phyloP scores from a whole-genome alignment of 257 asterid species.

The Plantago elongata region DNA sequence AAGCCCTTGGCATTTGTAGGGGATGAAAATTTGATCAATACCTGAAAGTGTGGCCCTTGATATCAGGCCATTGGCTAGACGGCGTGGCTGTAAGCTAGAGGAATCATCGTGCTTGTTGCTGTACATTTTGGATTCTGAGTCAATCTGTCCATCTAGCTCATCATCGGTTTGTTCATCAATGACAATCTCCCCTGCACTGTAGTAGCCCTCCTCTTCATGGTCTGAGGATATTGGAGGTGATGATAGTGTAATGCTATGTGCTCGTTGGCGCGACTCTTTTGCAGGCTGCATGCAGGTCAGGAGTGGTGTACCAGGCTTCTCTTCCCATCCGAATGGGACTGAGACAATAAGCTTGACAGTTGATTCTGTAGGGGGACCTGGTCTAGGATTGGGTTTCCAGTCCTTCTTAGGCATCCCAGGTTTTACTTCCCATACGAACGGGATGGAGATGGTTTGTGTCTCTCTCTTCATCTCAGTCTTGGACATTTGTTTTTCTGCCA shows the following conservation, averaged over 20 bases:
- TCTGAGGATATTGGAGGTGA: slow-evolving; percentile 25
- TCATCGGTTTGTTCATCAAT: slow-evolving; percentile 9
- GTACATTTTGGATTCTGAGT: slow-evolving; percentile 40
- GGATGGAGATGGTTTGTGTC: slow-evolving; percentile 63
- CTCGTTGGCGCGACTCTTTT: slow-evolving; percentile 14
- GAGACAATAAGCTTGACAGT: slow-evolving; percentile 64
- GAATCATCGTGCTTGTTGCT: slow-evolving; percentile 42
- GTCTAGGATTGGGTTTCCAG: slow-evolving; percentile 53
- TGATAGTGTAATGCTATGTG: slow-evolving; percentile 20
- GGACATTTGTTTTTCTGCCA: slow-evolving; percentile 45
- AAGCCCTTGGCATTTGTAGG: too few species aligned
- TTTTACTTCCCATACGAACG: slow-evolving; percentile 77
- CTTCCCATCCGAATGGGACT: slow-evolving; percentile 84
- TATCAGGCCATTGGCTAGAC: slow-evolving; percentile 47
- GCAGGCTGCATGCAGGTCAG: slow-evolving; percentile 25
- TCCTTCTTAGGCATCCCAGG: slow-evolving; percentile 80
- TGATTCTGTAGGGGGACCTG: slow-evolving; percentile 19
- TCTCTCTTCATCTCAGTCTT: slow-evolving; percentile 44
- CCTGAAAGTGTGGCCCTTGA: slow-evolving; percentile 29
- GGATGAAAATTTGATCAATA: too few species aligned
- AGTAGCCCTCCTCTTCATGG: slow-evolving; percentile 21
- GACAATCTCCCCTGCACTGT: slow-evolving; percentile 18
- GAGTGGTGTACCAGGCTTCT: slow-evolving; percentile 82
- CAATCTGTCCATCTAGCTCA: slow-evolving; percentile 30
- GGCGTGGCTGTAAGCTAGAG: slow-evolving; percentile 53